Base-by-base conservation (phyloP, 2,329 filamentous ascomycete genomes). In the Aspergillus sp. region DNA sequence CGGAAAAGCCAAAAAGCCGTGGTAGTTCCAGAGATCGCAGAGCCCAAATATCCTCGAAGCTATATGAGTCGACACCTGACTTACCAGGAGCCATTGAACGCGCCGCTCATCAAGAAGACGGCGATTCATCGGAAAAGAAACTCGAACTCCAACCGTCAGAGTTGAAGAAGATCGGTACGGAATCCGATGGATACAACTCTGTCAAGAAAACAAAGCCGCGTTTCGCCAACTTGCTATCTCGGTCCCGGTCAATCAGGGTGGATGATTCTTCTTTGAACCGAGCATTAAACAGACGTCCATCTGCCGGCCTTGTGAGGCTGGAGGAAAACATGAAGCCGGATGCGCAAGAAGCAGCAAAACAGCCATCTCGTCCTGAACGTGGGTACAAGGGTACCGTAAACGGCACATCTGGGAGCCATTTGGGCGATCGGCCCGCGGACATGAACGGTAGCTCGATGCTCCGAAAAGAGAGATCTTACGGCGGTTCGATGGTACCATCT, bases 281-380 rank as follows among this genome's bases (percentile, higher is more conserved):
- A 57, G 68, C 69, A 38, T 60, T 73, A 11, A 68, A 69, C 43
- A 69, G 77, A 60, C 77, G 77, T 28, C 77, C 78, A 7, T 79
- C 78, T 15, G 77, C 75, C 22, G 74, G 74, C 47, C 67, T 80
- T 15, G 69, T 77, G 49, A 78, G 72, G 59, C 65, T 79, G 11
- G 75, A 79, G 48, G 76, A 78, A 57, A 73, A 70, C 45, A 71
- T 55, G 47, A 71, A 70, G 57, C 50, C 57, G 31, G 76, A 78
- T 31, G 74, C 77, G 30, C 76, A 76, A 9, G 77, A 79, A 30
- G 79, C 82, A 17, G 79, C 87, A 56, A 89, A 84, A 72, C 88
- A 89, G 1, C 86, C 90, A 9, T 87, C 89, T 1, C 84, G 87
- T 43, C 85, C 87, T 68, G 91, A 93, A 60, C 85, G 88, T 68